Conservation (phyloP, 1,139 yeast species). For the Kodamaea sp. region DNA sequence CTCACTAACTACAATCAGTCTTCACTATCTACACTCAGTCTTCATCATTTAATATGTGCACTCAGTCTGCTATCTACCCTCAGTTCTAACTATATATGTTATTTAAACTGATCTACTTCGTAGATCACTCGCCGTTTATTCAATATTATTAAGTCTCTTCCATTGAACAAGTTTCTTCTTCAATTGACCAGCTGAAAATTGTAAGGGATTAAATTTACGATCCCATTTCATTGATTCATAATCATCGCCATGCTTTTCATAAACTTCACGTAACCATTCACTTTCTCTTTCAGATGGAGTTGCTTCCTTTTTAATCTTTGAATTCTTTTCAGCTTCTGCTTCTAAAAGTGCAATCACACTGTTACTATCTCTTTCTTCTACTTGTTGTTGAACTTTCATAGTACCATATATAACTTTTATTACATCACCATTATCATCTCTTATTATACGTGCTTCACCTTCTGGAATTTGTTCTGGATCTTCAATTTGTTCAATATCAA, state of each 20-base stretch:
- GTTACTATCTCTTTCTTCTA: slow-evolving; percentile 20
- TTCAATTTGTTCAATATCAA: slow-evolving; percentile 40
- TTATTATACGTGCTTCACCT: slow-evolving; percentile 79
- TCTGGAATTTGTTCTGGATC: slow-evolving; percentile 61
- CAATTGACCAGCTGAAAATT: slow-evolving; percentile 82
- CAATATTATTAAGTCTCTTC: slow-evolving; percentile 47
- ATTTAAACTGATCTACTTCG: not conserved
- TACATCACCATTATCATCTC: slow-evolving; percentile 69
- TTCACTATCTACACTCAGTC: too few species aligned
- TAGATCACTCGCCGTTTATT: not conserved
- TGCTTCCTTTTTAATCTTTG: slow-evolving; percentile 47
- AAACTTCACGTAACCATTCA: slow-evolving; percentile 64
- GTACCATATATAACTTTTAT: slow-evolving; percentile 70
- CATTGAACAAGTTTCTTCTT: slow-evolving; percentile 64
- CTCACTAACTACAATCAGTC: too few species aligned
- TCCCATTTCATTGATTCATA: slow-evolving; percentile 92
- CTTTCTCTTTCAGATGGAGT: slow-evolving; percentile 67
- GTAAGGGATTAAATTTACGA: slow-evolving; percentile 74
- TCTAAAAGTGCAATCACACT: slow-evolving; percentile 66
- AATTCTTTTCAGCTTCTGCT: slow-evolving; percentile 53
- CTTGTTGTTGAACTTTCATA: slow-evolving; percentile 30
- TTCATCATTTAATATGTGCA: too few species aligned
- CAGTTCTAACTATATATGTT: not conserved
- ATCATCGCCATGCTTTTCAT: slow-evolving; percentile 82
- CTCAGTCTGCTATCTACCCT: too few species aligned